Evolutionary conservation across 306 rosid genomes (phyloP).

Genomic region (Sechiopsis laciniata): DNA sequence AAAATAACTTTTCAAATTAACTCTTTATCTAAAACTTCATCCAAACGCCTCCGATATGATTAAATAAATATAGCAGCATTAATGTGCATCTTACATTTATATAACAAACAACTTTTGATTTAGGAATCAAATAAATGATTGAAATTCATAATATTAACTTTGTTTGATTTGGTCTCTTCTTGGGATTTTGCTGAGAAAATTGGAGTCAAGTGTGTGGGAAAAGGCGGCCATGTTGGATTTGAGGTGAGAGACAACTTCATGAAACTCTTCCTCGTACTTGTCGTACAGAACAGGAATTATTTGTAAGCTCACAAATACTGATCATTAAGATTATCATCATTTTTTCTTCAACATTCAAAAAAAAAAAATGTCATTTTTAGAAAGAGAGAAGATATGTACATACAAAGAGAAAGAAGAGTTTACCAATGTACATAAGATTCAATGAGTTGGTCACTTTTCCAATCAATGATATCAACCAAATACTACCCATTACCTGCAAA

Average conservation of each 20-base stretch:
- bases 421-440: conserved; percentile 44
- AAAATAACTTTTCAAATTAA: too few species aligned
- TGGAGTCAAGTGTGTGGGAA: not conserved
- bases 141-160: not conserved
- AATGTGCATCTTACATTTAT: too few species aligned
- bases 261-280: not conserved
- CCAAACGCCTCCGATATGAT: too few species aligned
- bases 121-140: too few species aligned
- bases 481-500: conserved; percentile 43
- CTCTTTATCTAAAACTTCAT: too few species aligned
- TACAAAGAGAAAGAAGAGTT: not conserved
- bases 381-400: not conserved
- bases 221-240: not conserved
- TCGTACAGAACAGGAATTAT: not conserved
- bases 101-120: too few species aligned
- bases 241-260: not conserved
- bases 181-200: conserved; percentile 15
- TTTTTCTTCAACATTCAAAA: not conserved
- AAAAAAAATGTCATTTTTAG: not conserved
- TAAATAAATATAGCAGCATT: too few species aligned
- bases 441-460: conserved; percentile 31
- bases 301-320: conserved; percentile 9
- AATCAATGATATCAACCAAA: conserved; percentile 48
- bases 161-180: not conserved
- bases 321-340: too few species aligned